phyloP scores from a whole-genome alignment of 345 rosid species.

The Arabidopsis suecica region DNA sequence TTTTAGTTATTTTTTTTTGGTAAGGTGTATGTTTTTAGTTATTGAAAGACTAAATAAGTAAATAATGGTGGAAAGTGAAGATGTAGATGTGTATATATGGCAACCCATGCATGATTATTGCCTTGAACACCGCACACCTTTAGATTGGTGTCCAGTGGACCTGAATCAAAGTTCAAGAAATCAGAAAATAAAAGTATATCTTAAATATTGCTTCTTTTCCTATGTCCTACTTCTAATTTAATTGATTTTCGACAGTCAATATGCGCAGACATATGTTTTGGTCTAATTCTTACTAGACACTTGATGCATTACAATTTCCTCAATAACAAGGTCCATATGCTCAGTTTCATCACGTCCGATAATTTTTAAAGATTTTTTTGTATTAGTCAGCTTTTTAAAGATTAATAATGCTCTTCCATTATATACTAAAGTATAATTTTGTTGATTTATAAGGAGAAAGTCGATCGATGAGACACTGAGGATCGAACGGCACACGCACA shows the following conservation, averaged over 20 bases:
- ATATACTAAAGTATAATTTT: not conserved
- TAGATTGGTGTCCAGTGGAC: conserved; percentile 38
- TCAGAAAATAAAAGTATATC: not conserved
- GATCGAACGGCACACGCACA: conserved; percentile 23
- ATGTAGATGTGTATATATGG: conserved; percentile 28
- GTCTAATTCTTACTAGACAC: conserved; percentile 23
- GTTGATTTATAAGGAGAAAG: conserved; percentile 21
- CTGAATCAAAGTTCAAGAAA: conserved; percentile 29
- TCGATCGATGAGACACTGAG: conserved; percentile 13
- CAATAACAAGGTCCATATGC: conserved; percentile 32
- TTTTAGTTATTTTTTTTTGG: not conserved
- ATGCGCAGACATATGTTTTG: conserved; percentile 36
- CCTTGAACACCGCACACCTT: conserved; percentile 37
- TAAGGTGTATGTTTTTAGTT: not conserved
- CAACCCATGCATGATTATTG: conserved; percentile 47
- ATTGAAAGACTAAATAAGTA: not conserved
- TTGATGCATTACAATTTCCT: conserved; percentile 3
- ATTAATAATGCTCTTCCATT: not conserved
- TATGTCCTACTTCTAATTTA: not conserved
- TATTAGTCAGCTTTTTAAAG: not conserved
- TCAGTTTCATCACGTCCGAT: conserved; percentile 17
- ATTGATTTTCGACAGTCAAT: conserved; percentile 35
- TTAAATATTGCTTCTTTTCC: not conserved
- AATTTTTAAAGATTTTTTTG: not conserved
- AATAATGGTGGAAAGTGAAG: conserved; percentile 22